Conservation (phyloP, 768 basidiomycete species). For the Mycena filopes region DNA sequence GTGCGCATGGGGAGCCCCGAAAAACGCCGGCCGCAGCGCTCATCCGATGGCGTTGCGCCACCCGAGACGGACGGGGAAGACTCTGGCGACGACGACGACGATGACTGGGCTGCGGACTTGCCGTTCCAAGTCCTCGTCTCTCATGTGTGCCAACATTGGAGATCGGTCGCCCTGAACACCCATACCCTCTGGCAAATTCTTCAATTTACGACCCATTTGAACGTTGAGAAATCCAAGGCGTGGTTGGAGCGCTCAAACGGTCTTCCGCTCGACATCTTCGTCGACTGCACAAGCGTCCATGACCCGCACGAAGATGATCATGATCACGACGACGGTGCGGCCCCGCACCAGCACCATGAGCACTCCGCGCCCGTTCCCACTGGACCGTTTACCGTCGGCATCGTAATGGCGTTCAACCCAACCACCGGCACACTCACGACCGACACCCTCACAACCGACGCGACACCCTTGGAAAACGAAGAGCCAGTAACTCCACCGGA, state of each 20-base stretch:
- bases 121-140: constrained; percentile 58
- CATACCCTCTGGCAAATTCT: constrained; percentile 68
- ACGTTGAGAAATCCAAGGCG: constrained; percentile 53
- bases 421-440: constrained; percentile 21
- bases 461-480: constrained; percentile 10
- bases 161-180: constrained; percentile 60
- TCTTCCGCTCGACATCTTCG: constrained; percentile 62
- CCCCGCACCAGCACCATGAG: not conserved
- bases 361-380: constrained; percentile 1
- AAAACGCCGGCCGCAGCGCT: constrained; percentile 10
- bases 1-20: constrained; percentile 29
- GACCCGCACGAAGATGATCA: constrained; percentile 36
- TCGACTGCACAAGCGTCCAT: constrained; percentile 54
- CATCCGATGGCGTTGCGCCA: constrained; percentile 12
- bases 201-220: constrained; percentile 49
- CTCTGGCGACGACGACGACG: constrained; percentile 35
- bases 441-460: not conserved
- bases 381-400: constrained; percentile 35
- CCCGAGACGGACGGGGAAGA: constrained; percentile 22
- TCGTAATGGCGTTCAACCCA: constrained; percentile 31
- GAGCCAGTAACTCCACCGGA: constrained; percentile 1
- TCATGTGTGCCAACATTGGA: constrained; percentile 72
- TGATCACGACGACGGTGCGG: constrained; percentile 23
- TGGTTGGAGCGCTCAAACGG: constrained; percentile 66
- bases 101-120: constrained; percentile 30